Evolutionary conservation across 2,329 filamentous ascomycete species (phyloP).

Genomic region (Colletotrichum sp.): DNA sequence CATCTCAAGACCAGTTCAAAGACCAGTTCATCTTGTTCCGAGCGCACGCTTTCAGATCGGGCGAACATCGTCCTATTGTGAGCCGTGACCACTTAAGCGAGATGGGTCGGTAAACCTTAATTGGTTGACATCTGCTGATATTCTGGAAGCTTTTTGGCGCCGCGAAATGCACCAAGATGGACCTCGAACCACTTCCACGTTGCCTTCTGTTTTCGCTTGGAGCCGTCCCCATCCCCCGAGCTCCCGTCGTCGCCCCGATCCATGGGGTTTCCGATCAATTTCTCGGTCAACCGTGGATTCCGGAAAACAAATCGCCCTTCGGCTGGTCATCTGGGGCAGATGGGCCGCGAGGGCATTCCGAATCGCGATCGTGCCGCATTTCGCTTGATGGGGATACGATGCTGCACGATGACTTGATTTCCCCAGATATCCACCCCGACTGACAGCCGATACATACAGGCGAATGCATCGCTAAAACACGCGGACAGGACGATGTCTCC

Average conservation of each 20-base stretch:
- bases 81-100: neutral
- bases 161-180: neutral
- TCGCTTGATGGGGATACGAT: neutral
- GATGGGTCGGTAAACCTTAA: neutral
- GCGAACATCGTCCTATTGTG: neutral
- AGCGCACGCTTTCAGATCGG: neutral
- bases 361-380: neutral
- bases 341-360: neutral
- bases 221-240: neutral
- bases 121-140: neutral
- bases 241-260: neutral
- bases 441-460: neutral
- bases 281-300: neutral
- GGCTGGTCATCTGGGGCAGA: neutral
- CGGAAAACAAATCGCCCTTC: neutral
- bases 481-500: neutral
- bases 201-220: neutral
- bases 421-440: constrained; percentile 9
- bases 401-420: neutral
- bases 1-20: neutral
- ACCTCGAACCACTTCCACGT: neutral
- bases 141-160: neutral
- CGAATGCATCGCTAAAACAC: neutral
- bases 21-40: neutral
- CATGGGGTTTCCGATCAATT: neutral